Evolutionary conservation across 495 filamentous ascomycete genomes (phyloP), one percentile per base, ranked within the genome.

Genomic region (Penicillium robsamsonii): DNA sequence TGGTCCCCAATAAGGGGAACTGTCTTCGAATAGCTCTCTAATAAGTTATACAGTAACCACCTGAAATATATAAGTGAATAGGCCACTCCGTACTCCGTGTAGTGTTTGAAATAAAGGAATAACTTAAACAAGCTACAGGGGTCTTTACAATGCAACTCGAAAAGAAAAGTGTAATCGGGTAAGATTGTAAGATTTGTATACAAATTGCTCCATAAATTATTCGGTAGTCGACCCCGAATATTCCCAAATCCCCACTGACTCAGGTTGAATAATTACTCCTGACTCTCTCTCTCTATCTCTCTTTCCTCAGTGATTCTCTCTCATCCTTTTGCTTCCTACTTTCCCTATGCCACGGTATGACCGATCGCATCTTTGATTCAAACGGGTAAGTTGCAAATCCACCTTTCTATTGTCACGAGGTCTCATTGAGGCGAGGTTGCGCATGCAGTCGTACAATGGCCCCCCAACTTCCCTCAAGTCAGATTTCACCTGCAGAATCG

Each of bases 221-320:
- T 63, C 63, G 54, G 60, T 63, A 54, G 61, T 61, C 48, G 11
- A 56, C 54, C 60, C 64, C 60, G 56, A 65, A 59, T 57, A 40
- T 41, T 59, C 42, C 46, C 44, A 56, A 42, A 42, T 29, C 25
- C 2, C 41, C 40, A 41, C 59, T 22, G 46, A 46, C n/a, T 35
- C 44, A 43, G 46, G 53, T 46, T 9, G 45, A 47, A 38, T 44
- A 50, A 31, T 47, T 54, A 50, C 46, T 59, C 56, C 59, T 64
- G n/a, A 55, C 44, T 50, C 47, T 53, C 43, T 51, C 53, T 50
- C 29, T 35, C 53, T 50, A 24, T 35, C 53, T 27, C 52, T 45
- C 35, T 44, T 50, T 49, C 15, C 17, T 33, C 9, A 13, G 13
- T 37, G 13, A 37, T 49, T 51, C 41, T 50, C 17, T 56, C 25